Evolutionary conservation across 345 rosid species (phyloP), one percentile per base, ranked within the genome.

Genomic region (Citrus australasica): DNA sequence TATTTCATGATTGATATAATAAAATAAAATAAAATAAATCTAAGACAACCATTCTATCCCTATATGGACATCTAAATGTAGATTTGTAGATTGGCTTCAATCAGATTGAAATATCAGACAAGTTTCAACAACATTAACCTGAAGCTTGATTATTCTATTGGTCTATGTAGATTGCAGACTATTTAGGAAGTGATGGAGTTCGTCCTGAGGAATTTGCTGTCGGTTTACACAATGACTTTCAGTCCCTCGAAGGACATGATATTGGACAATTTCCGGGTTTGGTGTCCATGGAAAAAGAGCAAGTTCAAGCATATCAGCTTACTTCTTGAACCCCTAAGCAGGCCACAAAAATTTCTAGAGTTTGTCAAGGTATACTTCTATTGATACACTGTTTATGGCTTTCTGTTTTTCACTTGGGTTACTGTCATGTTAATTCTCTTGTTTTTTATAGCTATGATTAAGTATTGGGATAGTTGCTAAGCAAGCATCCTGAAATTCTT

Each of bases 211-310:
- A 92, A 74, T 93, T 91, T 84, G 88, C 90, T 1, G 70, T 93
- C 37, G 95, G 95, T 67, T 83, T 95, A 69, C 84, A 91, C 63
- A 84, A 87, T 2, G 93, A 90, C 66, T 87, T 86, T 78, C 82
- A 74, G 67, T 76, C 88, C 42, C 87, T 89, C 25, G 67, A 79
- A 65, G 92, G 94, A 2, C 92, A 90, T 74, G 92, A 95, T 75
- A 92, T 95, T 38, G 98, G 99, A 28, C 99, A 88, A 76, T 93
- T 93, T 77, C 87, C 88, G 2, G 93, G 90, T 72, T 59, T 87
- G 78, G 84, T 83, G 51, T 68, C 86, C 6, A 46, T 19, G 60
- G 78, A 19, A 69, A 80, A 83, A 55, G 79, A 78, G 42, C 71
- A 81, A 67, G 61, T 79, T 9, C 76, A 63, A 35, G 79, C 86